Evolutionary conservation across 140 eudicot genomes (phyloP), one percentile per base, ranked within the genome.

Genomic region (Cichorium intybus): DNA sequence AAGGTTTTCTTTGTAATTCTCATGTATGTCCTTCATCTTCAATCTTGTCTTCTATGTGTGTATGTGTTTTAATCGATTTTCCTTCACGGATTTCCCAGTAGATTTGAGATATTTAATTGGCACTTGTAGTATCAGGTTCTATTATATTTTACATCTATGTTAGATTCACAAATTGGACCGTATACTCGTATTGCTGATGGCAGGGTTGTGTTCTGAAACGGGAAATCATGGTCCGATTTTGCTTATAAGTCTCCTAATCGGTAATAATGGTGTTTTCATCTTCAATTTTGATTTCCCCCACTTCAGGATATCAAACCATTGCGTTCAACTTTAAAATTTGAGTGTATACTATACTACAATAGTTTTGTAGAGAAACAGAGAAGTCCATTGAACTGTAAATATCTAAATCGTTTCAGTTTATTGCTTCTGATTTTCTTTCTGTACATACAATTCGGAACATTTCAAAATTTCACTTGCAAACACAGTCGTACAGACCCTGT

Each of bases 241-340:
- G 98, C 98, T 26, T 79, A 76, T 46, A 91, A 95, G 31, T 91
- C 98, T 26, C 72, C 91, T 51, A 91, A 91, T 75, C 79, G 98
- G 97, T 87, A 47, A 79, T 21, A 20, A 39, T 12, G 16, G 28
- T 7, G 17, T 14, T 33, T 4, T 21, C 24, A 27, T 14, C 15
- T 22, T 65, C 56, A 10, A n/a, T 34, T 35, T 60, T 11, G 1
- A 60, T 35, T 34, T 60, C 10, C 10, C 10, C 4, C 59, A 6
- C 59, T 23, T 53, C 24, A 10, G 4, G 4, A 10, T 23, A 57
- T 57, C 0, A 10, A 57, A 57, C 6, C 16, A 16, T 57, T 31
- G 14, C 26, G 1, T 57, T 57, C 14, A 5, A 16, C 9, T 31
- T 57, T 18, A 23, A 7, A 14, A 52, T 65, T 50, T 43, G 49